Percentiles rank a stretch among this genome's conserved stretches.
Conservation (phyloP, 2,329 filamentous ascomycete genomes). For the Scedosporium dehoogii region DNA sequence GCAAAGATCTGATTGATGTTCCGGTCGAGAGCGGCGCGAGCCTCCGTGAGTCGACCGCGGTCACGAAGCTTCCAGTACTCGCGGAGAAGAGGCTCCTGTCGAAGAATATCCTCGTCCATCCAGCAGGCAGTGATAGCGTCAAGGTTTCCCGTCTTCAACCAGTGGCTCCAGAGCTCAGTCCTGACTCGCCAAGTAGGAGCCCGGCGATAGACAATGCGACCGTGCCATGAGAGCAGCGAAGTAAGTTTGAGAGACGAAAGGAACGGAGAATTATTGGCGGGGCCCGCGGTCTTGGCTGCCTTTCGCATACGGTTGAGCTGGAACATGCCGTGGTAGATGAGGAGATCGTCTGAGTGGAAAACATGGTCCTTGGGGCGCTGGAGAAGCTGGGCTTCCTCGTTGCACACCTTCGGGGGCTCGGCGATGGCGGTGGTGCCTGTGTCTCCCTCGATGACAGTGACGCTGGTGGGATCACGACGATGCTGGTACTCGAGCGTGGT, state of each 20-base stretch:
- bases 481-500: slow-evolving; percentile 24
- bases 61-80: slow-evolving; percentile 35
- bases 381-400: slow-evolving; percentile 19
- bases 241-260: slow-evolving; percentile 9
- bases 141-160: slow-evolving; percentile 33
- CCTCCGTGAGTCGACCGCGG: slow-evolving; percentile 28
- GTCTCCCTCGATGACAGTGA: slow-evolving; percentile 18
- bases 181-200: slow-evolving; percentile 36
- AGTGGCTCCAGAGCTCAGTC: slow-evolving; percentile 39
- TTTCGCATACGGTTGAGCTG: slow-evolving; percentile 18
- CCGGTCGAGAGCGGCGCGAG: slow-evolving; percentile 30
- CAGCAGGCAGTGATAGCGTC: slow-evolving; percentile 39
- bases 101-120: slow-evolving; percentile 38
- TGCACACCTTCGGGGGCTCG: slow-evolving; percentile 16
- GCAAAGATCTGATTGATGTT: slow-evolving; percentile 25
- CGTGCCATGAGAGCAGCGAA: slow-evolving; percentile 15
- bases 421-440: slow-evolving; percentile 14
- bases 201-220: slow-evolving; percentile 19
- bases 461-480: slow-evolving; percentile 24
- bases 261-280: background rate
- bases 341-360: slow-evolving; percentile 24
- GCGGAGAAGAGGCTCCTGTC: slow-evolving; percentile 31
- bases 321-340: slow-evolving; percentile 21
- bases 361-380: slow-evolving; percentile 18
- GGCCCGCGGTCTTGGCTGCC: slow-evolving; percentile 9